Conservation (phyloP, 192 early-diverging fungal genomes). For the Paraglomus occultum region DNA sequence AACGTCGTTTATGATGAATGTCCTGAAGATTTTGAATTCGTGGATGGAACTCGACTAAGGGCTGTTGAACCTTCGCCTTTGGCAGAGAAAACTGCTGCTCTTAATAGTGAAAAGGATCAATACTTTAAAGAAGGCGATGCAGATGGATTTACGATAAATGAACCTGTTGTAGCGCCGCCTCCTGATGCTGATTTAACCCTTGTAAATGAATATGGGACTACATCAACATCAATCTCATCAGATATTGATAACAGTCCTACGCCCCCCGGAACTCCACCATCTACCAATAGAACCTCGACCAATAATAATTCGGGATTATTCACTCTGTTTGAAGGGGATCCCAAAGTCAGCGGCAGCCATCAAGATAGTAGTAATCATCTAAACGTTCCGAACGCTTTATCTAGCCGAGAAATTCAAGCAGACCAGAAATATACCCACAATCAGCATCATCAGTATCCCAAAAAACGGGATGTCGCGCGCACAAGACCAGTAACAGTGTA, state of each 20-base stretch:
- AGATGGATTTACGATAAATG: background rate
- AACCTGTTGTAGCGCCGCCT: background rate
- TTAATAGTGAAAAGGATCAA: no score
- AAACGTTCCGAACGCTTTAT: background rate
- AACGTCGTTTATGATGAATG: conserved; percentile 21
- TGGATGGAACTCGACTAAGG: conserved; percentile 28
- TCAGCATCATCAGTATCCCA: conserved; percentile 16
- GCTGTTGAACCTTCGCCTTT: background rate
- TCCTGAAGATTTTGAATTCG: conserved; percentile 28
- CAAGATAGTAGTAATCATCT: no score
- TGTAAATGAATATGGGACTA: background rate
- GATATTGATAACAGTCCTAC: background rate
- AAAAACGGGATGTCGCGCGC: conserved; percentile 21
- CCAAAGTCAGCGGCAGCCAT: background rate
- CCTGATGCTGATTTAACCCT: background rate
- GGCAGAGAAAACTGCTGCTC: no score
- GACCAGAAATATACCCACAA: no score
- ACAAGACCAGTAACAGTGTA: conserved; percentile 26
- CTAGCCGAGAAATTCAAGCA: background rate
- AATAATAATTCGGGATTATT: conserved; percentile 5
- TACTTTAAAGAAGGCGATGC: background rate
- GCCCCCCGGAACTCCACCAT: conserved; percentile 19
- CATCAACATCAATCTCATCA: background rate
- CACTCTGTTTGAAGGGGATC: conserved; percentile 21
- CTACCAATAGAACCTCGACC: background rate